Base-by-base conservation (phyloP, 352 stramenopile species). In the Globisporangium cederbergense region DNA sequence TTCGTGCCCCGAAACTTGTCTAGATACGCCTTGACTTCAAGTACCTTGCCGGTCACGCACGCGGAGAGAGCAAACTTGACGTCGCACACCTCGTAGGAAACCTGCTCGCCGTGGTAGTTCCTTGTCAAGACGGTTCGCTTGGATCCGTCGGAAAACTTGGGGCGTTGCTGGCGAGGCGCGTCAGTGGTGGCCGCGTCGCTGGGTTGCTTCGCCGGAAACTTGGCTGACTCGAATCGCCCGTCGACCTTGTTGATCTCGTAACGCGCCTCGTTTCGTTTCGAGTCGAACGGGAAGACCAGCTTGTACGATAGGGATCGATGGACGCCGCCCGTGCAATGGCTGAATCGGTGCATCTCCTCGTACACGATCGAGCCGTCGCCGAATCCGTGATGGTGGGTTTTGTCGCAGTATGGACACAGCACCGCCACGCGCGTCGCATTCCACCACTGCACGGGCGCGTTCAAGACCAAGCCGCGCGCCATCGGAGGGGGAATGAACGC, bases 181-280 rank as follows among this genome's bases (percentile, higher is more conserved):
- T 51, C 46, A 5, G 46, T 51, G 22, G 18, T 51, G 45, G 9
- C 22, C 45, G 45, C 45, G 22, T 51, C 45, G 22, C 45, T 25
- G 45, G 45, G 18, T 51, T 51, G 45, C 22, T 51, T 25, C 20
- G 45, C 45, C 4, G 22, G 45, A 25, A 51, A 51, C 18, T 51
- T 51, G 45, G 45, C 45, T 25, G 45, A 51, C 45, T 30, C 45
- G 45, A 51, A 51, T 30, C 20, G 18, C 22, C 45, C 45, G 20
- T 51, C 45, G 20, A 30, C 18, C 45, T 51, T 51, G 45, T 51
- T 51, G 45, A 51, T 51, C 45, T 51, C 45, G 45, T 51, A 51
- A 25, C 45, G 18, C 20, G 45, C 45, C 45, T 30, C 22, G 45
- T 51, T 51, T 51, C 45, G 20, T 25, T 30, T 25, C 45, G 22